phyloP scores from a whole-genome alignment of 75 land plant genomes.

The Pinus taeda region DNA sequence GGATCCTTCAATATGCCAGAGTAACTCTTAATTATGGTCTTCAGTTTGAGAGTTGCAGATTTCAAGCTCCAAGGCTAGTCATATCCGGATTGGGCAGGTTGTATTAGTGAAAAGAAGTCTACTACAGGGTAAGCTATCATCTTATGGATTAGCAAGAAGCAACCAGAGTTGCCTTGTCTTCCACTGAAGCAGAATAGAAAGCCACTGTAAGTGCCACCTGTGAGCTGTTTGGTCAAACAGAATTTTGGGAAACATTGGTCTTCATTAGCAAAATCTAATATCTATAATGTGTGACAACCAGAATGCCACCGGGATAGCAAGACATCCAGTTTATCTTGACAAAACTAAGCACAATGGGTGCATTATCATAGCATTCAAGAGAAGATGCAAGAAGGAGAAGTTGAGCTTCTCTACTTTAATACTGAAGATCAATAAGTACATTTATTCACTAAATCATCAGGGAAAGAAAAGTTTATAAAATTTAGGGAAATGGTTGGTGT shows the following conservation, averaged over 20 bases:
- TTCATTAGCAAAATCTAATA: neutral
- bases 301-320: neutral
- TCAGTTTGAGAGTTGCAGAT: neutral
- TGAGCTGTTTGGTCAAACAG: conserved; percentile 1
- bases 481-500: neutral
- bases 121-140: conserved; percentile 15
- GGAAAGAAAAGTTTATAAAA: neutral
- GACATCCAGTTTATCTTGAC: neutral
- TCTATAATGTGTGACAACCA: neutral
- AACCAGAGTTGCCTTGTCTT: conserved; percentile 13
- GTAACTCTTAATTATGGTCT: conserved; percentile 7
- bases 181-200: conserved; percentile 6
- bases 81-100: conserved; percentile 16
- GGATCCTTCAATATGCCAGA: conserved; percentile 9
- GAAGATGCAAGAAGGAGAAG: neutral
- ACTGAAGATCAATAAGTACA: neutral
- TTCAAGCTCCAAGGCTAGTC: neutral
- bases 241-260: neutral
- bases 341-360: neutral
- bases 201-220: neutral
- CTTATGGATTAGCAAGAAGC: conserved; percentile 16
- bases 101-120: neutral
- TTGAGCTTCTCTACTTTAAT: neutral
- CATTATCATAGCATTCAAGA: neutral
- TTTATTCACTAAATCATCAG: neutral